A percentile compares a stretch with the other conserved stretches of the same genome.
phyloP scores from a whole-genome alignment of 495 filamentous ascomycete species.

The Penicillium samsonianum region DNA sequence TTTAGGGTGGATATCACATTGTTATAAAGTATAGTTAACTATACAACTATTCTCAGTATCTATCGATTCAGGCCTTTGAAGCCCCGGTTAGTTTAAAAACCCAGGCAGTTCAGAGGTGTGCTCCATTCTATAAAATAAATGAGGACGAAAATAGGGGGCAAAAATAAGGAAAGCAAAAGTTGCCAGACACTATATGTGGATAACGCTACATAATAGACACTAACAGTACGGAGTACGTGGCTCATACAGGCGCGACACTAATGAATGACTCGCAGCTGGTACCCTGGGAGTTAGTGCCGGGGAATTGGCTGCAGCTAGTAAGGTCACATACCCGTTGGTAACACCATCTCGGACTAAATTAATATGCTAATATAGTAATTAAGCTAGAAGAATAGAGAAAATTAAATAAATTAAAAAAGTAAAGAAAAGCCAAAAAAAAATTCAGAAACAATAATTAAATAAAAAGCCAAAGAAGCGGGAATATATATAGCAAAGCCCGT shows the following conservation, averaged over 20 bases:
- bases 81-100: no score
- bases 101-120: no score
- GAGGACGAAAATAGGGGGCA: no score
- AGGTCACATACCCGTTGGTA: background rate
- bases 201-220: background rate
- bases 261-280: slow-evolving; percentile 10
- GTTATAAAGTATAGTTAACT: no score
- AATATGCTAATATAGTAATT: slow-evolving; percentile 1
- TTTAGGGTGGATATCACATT: no score
- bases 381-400: no score
- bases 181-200: background rate
- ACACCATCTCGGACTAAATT: background rate
- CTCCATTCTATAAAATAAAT: no score
- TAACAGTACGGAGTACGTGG: background rate
- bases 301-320: slow-evolving; percentile 16
- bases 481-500: background rate
- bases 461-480: background rate
- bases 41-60: no score
- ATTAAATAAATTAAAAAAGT: no score
- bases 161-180: no score
- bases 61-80: no score
- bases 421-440: background rate
- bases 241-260: background rate
- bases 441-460: background rate
- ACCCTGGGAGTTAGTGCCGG: slow-evolving; percentile 6